Percentiles rank a stretch among this genome's conserved stretches.
Evolutionary conservation across 2,329 filamentous ascomycete genomes (phyloP).

Genomic region (Neofusicoccum parvum): DNA sequence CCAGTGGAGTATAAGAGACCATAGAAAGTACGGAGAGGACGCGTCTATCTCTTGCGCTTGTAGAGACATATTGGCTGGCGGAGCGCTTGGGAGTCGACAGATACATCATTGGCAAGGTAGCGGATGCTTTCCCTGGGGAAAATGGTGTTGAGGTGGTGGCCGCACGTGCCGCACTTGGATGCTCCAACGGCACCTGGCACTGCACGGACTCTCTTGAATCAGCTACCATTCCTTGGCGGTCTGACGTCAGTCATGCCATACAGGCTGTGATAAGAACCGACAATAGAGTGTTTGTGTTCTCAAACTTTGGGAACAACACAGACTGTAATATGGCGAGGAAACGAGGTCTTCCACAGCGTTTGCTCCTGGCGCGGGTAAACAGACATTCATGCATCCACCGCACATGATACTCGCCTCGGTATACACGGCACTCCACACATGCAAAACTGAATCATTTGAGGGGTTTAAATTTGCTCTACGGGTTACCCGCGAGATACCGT

Average conservation of each 20-base stretch:
- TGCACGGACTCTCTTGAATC: conserved; percentile 1
- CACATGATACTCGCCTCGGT: no score
- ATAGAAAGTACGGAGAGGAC: neutral
- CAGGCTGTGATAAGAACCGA: no score
- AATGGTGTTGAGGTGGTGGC: neutral
- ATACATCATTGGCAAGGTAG: no score
- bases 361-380: no score
- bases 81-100: no score
- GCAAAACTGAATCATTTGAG: neutral
- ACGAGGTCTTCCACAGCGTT: no score
- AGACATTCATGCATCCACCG: no score
- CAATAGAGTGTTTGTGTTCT: no score
- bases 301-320: neutral
- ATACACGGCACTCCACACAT: neutral
- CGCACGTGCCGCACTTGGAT: no score
- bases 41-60: no score
- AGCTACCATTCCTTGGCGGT: neutral
- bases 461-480: neutral
- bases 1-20: neutral
- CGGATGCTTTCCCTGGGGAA: no score
- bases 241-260: neutral
- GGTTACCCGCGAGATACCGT: neutral
- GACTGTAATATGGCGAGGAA: neutral
- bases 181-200: neutral
- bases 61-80: neutral